phyloP scores from a whole-genome alignment of 768 basidiomycete genomes.

The Serendipita vermifera region DNA sequence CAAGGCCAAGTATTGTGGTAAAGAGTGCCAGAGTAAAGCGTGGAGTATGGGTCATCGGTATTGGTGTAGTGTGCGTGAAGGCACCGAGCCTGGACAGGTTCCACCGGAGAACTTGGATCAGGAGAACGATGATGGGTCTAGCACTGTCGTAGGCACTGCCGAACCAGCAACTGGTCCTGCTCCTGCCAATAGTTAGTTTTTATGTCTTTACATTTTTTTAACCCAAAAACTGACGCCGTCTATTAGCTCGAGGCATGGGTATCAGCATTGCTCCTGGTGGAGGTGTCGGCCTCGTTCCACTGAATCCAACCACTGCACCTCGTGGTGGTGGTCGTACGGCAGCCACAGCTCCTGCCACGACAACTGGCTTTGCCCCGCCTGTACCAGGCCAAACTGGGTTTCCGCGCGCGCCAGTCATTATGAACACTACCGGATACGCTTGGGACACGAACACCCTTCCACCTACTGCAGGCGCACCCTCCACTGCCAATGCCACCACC shows the following conservation, averaged over 20 bases:
- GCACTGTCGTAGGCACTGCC: neutral
- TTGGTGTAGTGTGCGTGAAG: slow-evolving; percentile 68
- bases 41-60: slow-evolving; percentile 96
- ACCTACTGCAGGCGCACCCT: neutral
- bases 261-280: slow-evolving; percentile 5
- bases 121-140: neutral
- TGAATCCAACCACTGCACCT: neutral
- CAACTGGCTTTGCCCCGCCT: neutral
- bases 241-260: neutral
- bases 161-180: neutral
- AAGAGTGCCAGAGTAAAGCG: slow-evolving; percentile 90
- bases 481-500: neutral
- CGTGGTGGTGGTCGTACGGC: neutral
- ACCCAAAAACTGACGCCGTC: neutral
- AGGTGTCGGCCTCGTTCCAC: slow-evolving; percentile 1
- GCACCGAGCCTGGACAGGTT: slow-evolving; percentile 26
- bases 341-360: neutral
- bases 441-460: neutral
- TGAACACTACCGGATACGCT: neutral
- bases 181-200: neutral
- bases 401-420: neutral
- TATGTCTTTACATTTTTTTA: neutral
- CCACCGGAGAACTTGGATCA: neutral
- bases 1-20: slow-evolving; percentile 97
- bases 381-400: no score